Evolutionary conservation across 2,329 filamentous ascomycete species (phyloP), one percentile per base, ranked within the genome.

Genomic region (Xenoacremonium recifei): DNA sequence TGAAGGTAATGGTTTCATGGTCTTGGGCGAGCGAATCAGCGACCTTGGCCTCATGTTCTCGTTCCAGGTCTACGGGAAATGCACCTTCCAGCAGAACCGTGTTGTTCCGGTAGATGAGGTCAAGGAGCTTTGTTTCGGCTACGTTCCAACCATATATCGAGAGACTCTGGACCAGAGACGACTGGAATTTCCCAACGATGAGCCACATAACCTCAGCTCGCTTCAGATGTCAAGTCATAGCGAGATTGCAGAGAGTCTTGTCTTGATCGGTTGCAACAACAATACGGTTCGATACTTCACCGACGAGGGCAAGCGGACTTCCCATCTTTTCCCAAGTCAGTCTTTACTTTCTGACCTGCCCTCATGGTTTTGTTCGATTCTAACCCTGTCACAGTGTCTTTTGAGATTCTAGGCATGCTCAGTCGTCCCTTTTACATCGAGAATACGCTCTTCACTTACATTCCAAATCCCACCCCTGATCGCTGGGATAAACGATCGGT

Each of bases 391-490:
- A 7, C 34, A 79, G 77, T 82, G 1, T 69, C 75, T 0, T 81
- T 81, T 37, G 78, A 82, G 51, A 67, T 82, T 1, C 56, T 79
- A 3, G 78, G 76, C n/a, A 81, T 82, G 77, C 59, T 81, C 1
- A 69, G 70, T 33, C 67, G 68, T 19, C 70, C 68, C 0, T 63
- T 79, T 17, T 73, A 78, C 39, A 71, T 79, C 17, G 62, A 64
- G 5, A 60, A 72, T 34, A 77, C 66, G 36, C 67, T 64, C 42
- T 81, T 75, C 47, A 75, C 75, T 2, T 71, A 73, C 57, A 64
- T 82, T 2, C 78, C 78, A 0, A 82, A 82, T 46, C 78, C 78
- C 0, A 81, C 77, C 0, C 64, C 68, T 2, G 73, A 75, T 39
- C 61, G 59, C n/a, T 81, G 76, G 77, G 70, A 79, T 43, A 75